Base-by-base conservation (phyloP, 2,329 filamentous ascomycete genomes). In the Teratosphaeria nubilosa region DNA sequence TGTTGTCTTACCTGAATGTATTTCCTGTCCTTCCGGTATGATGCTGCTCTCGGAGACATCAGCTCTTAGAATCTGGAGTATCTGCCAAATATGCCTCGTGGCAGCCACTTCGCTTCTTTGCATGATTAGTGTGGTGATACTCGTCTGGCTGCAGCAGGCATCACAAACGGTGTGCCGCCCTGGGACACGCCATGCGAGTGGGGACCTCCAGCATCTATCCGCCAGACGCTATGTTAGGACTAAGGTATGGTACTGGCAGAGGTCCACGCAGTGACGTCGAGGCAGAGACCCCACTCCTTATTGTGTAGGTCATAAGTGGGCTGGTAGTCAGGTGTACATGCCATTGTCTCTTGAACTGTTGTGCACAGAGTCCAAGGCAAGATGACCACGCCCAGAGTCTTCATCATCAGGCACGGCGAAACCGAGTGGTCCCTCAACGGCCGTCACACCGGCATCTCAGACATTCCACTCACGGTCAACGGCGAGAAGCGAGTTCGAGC, bases 401-500 rank as follows among this genome's bases (percentile, higher is more conserved):
- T 80, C 72, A 77, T 80, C 62, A 73, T 80, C 66, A 89, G 91
- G 66, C 91, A 96, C 71, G 92, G 92, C 75, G 92, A 96, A 77
- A 97, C 92, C 5, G 90, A 96, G 77, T 97, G 92, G 92, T 96
- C 91, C 1, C 84, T 96, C 55, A 87, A 87, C 67, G 92, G 71
- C 57, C 63, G 84, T 45, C 90, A 96, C 74, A 97, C 92, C 0
- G 88, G 91, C 56, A 79, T 77, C 27, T 87, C 87, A 27, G 91
- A 97, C 69, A 88, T 97, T 5, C 87, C 91, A 0, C 79, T 96
- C 48, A 96, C 92, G 0, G 76, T 80, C 57, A 88, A 91, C 70
- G 92, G 92, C 57, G 77, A 80, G 65, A 75, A 74, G 62, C 74
- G 77, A 4, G 72, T 80, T n/a, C 70, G 68, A 30, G 77, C 77